A percentile compares a stretch with the other conserved stretches of the same genome.
Conservation (phyloP, 305 asterid species). For the Solanum chacoense region DNA sequence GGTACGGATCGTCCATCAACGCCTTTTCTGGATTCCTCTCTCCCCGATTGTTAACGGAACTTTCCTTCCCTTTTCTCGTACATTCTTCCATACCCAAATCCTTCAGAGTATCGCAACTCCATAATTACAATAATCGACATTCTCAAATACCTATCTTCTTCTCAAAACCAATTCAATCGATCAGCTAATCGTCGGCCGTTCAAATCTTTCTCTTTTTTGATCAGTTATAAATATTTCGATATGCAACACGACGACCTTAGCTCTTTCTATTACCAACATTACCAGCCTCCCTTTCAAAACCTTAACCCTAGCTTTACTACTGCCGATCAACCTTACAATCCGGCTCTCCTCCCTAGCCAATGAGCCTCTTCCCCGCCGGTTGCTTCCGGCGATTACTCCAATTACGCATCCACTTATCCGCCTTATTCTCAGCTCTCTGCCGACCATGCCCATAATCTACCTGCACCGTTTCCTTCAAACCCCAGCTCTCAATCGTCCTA, state of each 20-base stretch:
- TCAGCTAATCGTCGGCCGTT: neutral
- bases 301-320: conserved; percentile 24
- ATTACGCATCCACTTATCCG: conserved; percentile 8
- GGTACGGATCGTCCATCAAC: neutral
- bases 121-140: neutral
- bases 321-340: neutral
- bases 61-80: neutral
- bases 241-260: conserved; percentile 15
- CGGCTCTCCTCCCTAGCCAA: neutral
- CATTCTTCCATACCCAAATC: neutral
- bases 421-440: conserved; percentile 6
- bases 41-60: neutral
- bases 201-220: neutral
- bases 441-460: conserved; percentile 1
- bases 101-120: neutral
- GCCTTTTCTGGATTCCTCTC: neutral
- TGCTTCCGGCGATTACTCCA: conserved; percentile 15
- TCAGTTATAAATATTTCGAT: neutral
- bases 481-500: conserved; percentile 10
- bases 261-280: conserved; percentile 20
- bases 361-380: conserved; percentile 29
- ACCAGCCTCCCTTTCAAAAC: conserved; percentile 22
- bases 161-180: neutral
- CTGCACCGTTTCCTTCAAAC: conserved; percentile 1
- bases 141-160: neutral